A percentile compares a stretch with the other conserved stretches of the same genome.
phyloP scores from a whole-genome alignment of 2,329 filamentous ascomycete genomes.

The Dryadomyces quercus-mongolicae region DNA sequence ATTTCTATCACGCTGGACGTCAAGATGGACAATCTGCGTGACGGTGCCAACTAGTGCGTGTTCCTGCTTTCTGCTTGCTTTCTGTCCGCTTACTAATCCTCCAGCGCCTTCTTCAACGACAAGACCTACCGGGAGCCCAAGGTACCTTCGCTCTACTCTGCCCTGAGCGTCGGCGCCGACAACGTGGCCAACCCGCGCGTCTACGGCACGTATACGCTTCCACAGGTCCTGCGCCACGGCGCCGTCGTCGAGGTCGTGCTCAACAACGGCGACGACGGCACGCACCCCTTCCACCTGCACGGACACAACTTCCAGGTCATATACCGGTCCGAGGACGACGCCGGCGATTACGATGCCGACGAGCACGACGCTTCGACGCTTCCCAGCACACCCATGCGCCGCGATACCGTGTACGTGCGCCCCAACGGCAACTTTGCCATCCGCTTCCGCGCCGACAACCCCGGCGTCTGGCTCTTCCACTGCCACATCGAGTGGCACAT shows the following conservation, averaged over 20 bases:
- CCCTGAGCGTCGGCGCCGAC: conserved; percentile 49
- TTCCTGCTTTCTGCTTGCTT: conserved; percentile 11
- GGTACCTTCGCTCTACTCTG: conserved; percentile 71
- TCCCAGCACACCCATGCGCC: conserved; percentile 45
- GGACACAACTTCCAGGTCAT: conserved; percentile 25
- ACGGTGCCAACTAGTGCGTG: conserved; percentile 56
- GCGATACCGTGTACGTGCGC: conserved; percentile 26
- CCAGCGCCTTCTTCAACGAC: conserved; percentile 59
- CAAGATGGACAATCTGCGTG: conserved; percentile 52
- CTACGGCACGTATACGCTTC: conserved; percentile 54
- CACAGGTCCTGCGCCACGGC: conserved; percentile 54
- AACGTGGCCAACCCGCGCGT: conserved; percentile 43
- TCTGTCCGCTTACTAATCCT: conserved; percentile 14
- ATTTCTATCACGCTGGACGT: conserved; percentile 51
- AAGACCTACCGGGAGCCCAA: conserved; percentile 63
- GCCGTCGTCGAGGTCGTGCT: conserved; percentile 62
- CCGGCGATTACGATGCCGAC: conserved; percentile 36
- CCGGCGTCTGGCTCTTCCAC: conserved; percentile 34
- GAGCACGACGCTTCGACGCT: conserved; percentile 30
- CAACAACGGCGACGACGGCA: conserved; percentile 12
- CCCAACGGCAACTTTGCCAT: conserved; percentile 37
- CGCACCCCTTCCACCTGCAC: conserved; percentile 13
- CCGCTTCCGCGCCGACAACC: conserved; percentile 35
- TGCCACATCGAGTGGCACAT: conserved; percentile 47
- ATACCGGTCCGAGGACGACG: conserved; percentile 46